Percentiles rank a stretch among this genome's conserved stretches.
These are phyloP conservation scores for Camellia lanceoleosa DNA, from an alignment of 148 eudicot genomes.

Conservation along the genomic window DNA sequence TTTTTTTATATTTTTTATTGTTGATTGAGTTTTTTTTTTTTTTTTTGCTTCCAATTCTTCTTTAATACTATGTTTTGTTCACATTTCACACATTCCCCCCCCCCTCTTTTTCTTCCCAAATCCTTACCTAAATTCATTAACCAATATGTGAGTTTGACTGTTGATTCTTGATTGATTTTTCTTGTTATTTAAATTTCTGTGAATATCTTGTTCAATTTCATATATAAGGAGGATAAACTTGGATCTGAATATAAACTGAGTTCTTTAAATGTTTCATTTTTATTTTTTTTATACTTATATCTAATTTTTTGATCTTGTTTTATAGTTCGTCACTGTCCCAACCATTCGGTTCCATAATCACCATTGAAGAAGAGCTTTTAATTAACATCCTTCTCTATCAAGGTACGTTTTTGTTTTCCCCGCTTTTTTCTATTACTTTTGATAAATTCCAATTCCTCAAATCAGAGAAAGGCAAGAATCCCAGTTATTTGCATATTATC, in stretches of 20 bases:
- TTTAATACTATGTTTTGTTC: not conserved
- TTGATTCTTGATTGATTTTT: no score
- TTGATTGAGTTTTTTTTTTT: not conserved
- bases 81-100: no score
- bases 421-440: not conserved
- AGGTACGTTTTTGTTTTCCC: not conserved
- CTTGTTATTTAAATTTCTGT: not conserved
- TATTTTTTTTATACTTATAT: not conserved
- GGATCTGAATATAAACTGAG: not conserved
- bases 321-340: not conserved
- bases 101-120: no score
- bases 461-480: no score
- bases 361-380: not conserved
- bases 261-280: not conserved
- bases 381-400: not conserved
- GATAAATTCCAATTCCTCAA: no score
- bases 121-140: not conserved
- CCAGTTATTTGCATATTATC: no score
- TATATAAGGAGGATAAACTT: not conserved
- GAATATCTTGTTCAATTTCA: not conserved
- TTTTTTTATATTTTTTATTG: not conserved
- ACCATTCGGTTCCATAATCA: not conserved
- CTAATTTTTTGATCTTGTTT: not conserved
- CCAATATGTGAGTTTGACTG: not conserved
- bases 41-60: not conserved